phyloP scores from a whole-genome alignment of 352 stramenopile genomes.

The Phytophthora colocasiae region DNA sequence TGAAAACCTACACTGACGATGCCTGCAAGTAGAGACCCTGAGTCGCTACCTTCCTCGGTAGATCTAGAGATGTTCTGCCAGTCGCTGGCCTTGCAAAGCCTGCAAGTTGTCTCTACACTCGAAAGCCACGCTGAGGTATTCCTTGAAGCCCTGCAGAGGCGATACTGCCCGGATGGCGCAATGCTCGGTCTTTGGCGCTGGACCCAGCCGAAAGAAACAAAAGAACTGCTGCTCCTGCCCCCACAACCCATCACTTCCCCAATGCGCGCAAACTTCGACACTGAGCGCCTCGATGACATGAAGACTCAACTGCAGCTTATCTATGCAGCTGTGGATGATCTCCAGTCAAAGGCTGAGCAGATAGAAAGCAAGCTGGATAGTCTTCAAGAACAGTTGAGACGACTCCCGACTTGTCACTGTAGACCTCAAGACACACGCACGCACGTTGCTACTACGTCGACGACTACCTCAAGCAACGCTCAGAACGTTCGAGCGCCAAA shows the following conservation, averaged over 20 bases:
- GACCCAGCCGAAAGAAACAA: too few species aligned
- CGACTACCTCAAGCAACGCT: not conserved
- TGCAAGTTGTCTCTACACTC: too few species aligned
- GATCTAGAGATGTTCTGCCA: constrained; percentile 31
- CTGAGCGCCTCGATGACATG: constrained; percentile 19
- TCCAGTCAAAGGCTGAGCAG: constrained; percentile 14
- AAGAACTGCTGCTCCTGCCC: too few species aligned
- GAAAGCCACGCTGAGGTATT: too few species aligned
- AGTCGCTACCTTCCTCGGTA: constrained; percentile 6
- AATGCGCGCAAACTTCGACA: too few species aligned
- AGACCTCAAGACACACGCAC: constrained; percentile 3
- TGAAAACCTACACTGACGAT: too few species aligned
- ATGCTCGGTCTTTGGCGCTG: too few species aligned
- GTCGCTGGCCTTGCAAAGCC: too few species aligned
- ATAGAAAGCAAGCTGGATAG: constrained; percentile 5
- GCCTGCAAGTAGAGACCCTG: too few species aligned
- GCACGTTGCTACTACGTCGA: not conserved
- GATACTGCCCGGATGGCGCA: too few species aligned
- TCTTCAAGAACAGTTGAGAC: constrained; percentile 13
- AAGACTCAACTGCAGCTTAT: constrained; percentile 39
- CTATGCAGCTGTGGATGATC: constrained; percentile 21
- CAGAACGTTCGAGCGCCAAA: not conserved
- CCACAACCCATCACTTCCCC: too few species aligned
- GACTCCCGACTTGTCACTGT: constrained; percentile 9
- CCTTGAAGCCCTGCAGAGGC: too few species aligned